These are phyloP conservation scores for Ascocoryne sarcoides DNA, from an alignment of 2,329 filamentous ascomycete species.

Conservation along the genomic window DNA sequence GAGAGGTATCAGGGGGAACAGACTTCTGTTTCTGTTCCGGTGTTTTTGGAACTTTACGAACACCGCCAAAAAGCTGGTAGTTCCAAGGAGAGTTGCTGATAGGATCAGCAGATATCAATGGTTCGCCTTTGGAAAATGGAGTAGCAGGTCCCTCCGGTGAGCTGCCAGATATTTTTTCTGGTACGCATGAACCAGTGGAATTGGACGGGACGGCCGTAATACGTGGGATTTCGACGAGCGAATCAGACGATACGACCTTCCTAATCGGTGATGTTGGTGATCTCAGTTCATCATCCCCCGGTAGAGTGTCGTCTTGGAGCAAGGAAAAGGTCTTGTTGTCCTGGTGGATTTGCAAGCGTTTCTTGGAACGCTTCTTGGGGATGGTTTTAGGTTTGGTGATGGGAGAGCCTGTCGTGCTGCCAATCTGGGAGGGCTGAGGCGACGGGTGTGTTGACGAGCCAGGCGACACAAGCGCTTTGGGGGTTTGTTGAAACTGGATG, in stretches of 20 bases:
- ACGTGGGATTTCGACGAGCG: constrained; percentile 15
- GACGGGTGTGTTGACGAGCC: constrained; percentile 18
- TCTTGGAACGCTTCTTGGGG: constrained; percentile 24
- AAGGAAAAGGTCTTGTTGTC: constrained; percentile 28
- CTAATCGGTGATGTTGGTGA: constrained; percentile 16
- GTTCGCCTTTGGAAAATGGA: constrained; percentile 19
- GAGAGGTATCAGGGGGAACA: constrained; percentile 11
- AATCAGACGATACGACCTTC: constrained; percentile 21
- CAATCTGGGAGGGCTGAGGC: constrained; percentile 18
- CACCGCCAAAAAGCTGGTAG: constrained; percentile 27
- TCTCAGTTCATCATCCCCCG: constrained; percentile 13
- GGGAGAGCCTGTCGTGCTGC: constrained; percentile 20
- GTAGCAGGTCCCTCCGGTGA: constrained; percentile 16
- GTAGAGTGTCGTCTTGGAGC: constrained; percentile 18
- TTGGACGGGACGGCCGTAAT: constrained; percentile 16
- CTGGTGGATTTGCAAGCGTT: constrained; percentile 24
- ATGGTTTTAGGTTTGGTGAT: constrained; percentile 17
- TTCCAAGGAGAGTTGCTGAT: constrained; percentile 26
- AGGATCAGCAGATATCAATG: constrained; percentile 24
- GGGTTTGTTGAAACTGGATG: constrained; percentile 21
- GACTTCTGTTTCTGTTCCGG: constrained; percentile 27
- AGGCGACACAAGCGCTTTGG: constrained; percentile 19
- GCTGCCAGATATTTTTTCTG: constrained; percentile 10
- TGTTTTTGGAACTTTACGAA: constrained; percentile 29
- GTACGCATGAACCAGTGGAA: constrained; percentile 24